Percentiles rank a stretch among this genome's conserved stretches.
Evolutionary conservation across 2,329 filamentous ascomycete species (phyloP).

Genomic region (Ceratocystis papillata): DNA sequence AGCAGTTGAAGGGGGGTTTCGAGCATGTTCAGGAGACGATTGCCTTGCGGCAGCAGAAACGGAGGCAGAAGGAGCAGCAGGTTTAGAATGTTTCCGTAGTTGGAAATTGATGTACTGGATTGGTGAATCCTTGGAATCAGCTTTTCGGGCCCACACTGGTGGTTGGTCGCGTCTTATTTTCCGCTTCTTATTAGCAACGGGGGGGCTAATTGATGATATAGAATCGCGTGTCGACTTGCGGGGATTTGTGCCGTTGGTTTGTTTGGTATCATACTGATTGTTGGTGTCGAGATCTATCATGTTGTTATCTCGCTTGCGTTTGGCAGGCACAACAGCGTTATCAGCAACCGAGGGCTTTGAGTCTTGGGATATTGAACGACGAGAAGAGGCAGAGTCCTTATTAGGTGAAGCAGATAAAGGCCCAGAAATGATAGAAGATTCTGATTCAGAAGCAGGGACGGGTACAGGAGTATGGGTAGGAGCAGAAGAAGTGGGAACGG

Average conservation of each 20-base stretch:
- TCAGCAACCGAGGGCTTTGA: conserved; percentile 25
- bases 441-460: conserved; percentile 1
- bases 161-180: conserved; percentile 31
- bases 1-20: conserved; percentile 27
- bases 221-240: conserved; percentile 21
- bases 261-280: conserved; percentile 20
- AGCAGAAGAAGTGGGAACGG: background rate
- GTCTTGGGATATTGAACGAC: conserved; percentile 11
- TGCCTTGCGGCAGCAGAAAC: conserved; percentile 31
- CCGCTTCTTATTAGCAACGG: conserved; percentile 35
- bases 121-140: conserved; percentile 31
- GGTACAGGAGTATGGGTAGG: background rate
- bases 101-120: conserved; percentile 39
- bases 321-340: conserved; percentile 35
- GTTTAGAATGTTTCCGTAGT: conserved; percentile 34
- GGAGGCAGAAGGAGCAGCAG: conserved; percentile 31
- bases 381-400: background rate
- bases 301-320: conserved; percentile 41
- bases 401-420: background rate
- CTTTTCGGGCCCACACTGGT: conserved; percentile 42
- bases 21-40: conserved; percentile 39
- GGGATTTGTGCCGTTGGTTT: conserved; percentile 15
- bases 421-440: conserved; percentile 2
- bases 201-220: conserved; percentile 5
- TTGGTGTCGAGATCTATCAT: conserved; percentile 22